Evolutionary conservation across 2,329 filamentous ascomycete genomes (phyloP).

Genomic region (Scedosporium minutisporum): DNA sequence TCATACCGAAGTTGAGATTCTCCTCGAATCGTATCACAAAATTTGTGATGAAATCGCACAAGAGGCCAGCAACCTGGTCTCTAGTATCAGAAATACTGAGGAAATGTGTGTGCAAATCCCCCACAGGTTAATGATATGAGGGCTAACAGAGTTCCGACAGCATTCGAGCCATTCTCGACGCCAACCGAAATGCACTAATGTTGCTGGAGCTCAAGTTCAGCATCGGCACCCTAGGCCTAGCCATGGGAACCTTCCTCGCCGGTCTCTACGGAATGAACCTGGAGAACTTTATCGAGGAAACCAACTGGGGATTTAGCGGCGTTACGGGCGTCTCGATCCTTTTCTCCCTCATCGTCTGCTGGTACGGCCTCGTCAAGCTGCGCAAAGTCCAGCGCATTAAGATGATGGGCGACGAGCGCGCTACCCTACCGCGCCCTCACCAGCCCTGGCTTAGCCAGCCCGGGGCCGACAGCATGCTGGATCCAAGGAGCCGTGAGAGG

Average conservation of each 20-base stretch:
- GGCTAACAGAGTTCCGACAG: constrained; percentile 33
- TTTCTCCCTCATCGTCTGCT: constrained; percentile 68
- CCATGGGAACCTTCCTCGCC: constrained; percentile 87
- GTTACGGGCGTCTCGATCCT: constrained; percentile 63
- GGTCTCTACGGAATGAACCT: constrained; percentile 99
- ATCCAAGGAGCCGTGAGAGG: constrained; percentile 45
- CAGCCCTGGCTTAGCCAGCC: constrained; percentile 19
- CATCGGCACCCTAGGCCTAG: constrained; percentile 88
- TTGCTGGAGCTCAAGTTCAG: constrained; percentile 92
- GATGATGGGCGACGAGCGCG: constrained; percentile 53
- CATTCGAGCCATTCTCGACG: constrained; percentile 92
- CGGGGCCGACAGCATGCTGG: constrained; percentile 39
- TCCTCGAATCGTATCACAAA: constrained; percentile 95
- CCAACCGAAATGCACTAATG: constrained; percentile 97
- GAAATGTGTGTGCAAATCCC: constrained; percentile 63
- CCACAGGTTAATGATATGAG: background rate
- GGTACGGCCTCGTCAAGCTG: constrained; percentile 75
- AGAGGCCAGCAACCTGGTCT: constrained; percentile 84
- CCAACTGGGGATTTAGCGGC: constrained; percentile 70
- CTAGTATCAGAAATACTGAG: constrained; percentile 92
- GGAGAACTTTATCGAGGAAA: constrained; percentile 97
- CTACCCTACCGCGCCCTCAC: constrained; percentile 28
- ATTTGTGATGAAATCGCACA: constrained; percentile 97
- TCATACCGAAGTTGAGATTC: constrained; percentile 93
- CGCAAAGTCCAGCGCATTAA: constrained; percentile 78